Base-by-base conservation (phyloP, 805 yeast genomes). In the Teunomyces gatunensis region DNA sequence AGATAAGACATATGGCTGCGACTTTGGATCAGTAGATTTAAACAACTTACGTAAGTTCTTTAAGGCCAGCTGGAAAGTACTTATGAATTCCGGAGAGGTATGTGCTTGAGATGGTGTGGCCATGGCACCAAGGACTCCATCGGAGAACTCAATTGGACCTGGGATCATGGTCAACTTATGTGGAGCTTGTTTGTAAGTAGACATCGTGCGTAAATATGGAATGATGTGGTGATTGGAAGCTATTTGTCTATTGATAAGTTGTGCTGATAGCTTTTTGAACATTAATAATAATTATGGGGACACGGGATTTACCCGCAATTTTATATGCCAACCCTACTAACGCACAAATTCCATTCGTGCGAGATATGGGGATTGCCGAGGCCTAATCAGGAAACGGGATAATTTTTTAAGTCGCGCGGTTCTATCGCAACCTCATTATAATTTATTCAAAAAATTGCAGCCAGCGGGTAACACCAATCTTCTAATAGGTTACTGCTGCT, bases 91-190 rank as follows among this genome's bases (percentile, higher is more conserved):
- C 6, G 92, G 90, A 9, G 91, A 81, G 35, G 96, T 88, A 68
- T 91, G 97, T n/a, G 96, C 84, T 58, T 87, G 82, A 3, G 96
- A 83, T 33, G 91, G 94, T 35, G 87, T 83, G 34, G 88, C 73
- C 85, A 86, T 84, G 36, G 96, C 95, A 30, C 72, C 69, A 58
- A 87, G 80, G 42, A 91, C 97, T 44, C 73, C 78, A 54, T 87
- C 89, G 43, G 90, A 83, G 68, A 92, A 83, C 68, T 85, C 89
- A 61, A 89, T 84, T 51, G 96, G 96, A 33, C 96, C 96, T 15
- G 96, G 94, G 55, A 88, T 85, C 73, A 88, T 72, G 56, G 75
- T 74, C 67, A 71, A 71, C 57, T 69, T 70, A 58, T 73, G 78
- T 49, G 64, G 66, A 20, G 72, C 65, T 57, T 73, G 77, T 52